phyloP scores from a whole-genome alignment of 2,329 filamentous ascomycete genomes.

The Hypoxylon sp. region DNA sequence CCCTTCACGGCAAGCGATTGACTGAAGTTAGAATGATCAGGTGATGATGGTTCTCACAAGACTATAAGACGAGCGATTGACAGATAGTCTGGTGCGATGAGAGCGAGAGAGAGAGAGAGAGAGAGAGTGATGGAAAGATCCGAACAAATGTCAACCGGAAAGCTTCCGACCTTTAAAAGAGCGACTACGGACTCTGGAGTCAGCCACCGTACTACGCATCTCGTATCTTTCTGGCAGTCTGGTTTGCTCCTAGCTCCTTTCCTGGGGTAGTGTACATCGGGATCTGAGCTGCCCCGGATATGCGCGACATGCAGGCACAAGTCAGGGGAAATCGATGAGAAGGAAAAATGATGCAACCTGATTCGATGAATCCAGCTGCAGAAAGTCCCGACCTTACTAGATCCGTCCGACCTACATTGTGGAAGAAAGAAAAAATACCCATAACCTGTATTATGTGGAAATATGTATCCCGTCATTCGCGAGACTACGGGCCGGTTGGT shows the following conservation, averaged over 20 bases:
- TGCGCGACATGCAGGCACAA: constrained; percentile 29
- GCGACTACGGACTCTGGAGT: constrained; percentile 12
- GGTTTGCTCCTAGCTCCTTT: constrained; percentile 25
- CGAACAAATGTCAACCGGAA: constrained; percentile 5
- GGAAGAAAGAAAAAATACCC: constrained; percentile 8
- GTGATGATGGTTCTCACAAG: constrained; percentile 23
- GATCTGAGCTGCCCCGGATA: constrained; percentile 19
- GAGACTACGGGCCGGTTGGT: constrained; percentile 7
- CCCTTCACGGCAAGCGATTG: constrained; percentile 43
- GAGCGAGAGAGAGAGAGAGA: constrained; percentile 9
- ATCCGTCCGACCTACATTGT: constrained; percentile 32
- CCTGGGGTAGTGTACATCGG: too few relatives aligned
- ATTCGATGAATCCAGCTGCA: constrained; percentile 31
- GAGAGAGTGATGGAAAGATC: constrained; percentile 1
- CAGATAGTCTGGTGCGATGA: constrained; percentile 28
- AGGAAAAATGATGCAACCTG: constrained; percentile 18
- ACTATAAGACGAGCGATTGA: constrained; percentile 21
- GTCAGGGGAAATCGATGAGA: constrained; percentile 10
- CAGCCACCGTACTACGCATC: constrained; percentile 19
- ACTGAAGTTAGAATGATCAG: constrained; percentile 44
- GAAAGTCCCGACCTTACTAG: constrained; percentile 11
- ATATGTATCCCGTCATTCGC: constrained; percentile 23
- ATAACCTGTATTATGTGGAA: constrained; percentile 26
- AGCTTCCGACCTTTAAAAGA: constrained; percentile 24
- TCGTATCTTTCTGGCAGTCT: constrained; percentile 21